These are phyloP conservation scores for Cryphonectria parasitica DNA, from an alignment of 2,329 filamentous ascomycete species.

Conservation along the genomic window DNA sequence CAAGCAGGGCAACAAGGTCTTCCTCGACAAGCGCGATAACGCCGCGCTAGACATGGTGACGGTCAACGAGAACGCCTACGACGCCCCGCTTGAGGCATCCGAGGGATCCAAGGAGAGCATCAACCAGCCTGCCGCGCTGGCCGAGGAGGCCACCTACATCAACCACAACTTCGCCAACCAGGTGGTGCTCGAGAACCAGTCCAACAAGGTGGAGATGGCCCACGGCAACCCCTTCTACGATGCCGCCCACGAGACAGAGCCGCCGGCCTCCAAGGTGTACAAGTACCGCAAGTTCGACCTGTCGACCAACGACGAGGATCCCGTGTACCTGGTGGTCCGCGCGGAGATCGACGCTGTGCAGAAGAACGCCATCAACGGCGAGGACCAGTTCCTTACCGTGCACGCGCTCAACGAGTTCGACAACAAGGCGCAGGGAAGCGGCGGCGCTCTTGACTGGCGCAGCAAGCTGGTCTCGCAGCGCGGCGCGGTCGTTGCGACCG, in stretches of 20 bases:
- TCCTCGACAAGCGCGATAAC: conserved; percentile 97
- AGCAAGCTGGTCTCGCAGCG: conserved; percentile 92
- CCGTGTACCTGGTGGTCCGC: conserved; percentile 88
- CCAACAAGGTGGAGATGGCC: conserved; percentile 78
- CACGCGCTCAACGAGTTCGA: conserved; percentile 99
- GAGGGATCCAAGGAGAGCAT: conserved; percentile 93
- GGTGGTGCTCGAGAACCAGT: conserved; percentile 82
- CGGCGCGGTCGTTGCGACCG: conserved; percentile 95
- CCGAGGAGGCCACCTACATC: conserved; percentile 98
- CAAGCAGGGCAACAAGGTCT: conserved; percentile 93
- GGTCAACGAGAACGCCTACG: conserved; percentile 97
- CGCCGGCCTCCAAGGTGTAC: conserved; percentile 94
- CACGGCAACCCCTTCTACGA: conserved; percentile 98
- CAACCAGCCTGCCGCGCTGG: conserved; percentile 91
- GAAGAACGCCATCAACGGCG: conserved; percentile 90
- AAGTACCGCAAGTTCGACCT: conserved; percentile 98
- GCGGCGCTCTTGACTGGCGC: conserved; percentile 95
- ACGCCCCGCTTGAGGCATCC: conserved; percentile 87
- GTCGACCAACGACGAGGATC: conserved; percentile 91
- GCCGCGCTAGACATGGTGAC: conserved; percentile 96
- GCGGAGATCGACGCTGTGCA: conserved; percentile 94
- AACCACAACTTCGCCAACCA: conserved; percentile 99
- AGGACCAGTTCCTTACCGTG: conserved; percentile 89
- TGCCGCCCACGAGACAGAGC: conserved; percentile 86
- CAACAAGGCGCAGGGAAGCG: conserved; percentile 93